phyloP scores from a whole-genome alignment of 208 protist genomes.

The Herpetomonas samuelpessoai region DNA sequence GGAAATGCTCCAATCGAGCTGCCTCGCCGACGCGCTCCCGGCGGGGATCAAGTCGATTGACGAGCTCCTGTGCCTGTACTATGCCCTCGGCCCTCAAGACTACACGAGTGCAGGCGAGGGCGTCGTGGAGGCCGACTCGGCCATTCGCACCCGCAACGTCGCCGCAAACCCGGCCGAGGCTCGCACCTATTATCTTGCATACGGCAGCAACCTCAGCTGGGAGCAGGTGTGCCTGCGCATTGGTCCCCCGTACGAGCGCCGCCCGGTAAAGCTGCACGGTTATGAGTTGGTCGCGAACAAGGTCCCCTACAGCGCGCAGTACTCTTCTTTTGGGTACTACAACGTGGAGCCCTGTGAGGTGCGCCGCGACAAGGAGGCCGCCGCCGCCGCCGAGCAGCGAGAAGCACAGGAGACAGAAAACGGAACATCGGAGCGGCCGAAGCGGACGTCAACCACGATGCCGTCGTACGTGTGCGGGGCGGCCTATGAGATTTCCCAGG shows the following conservation, averaged over 20 bases:
- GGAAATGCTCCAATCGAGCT: slow-evolving; percentile 12
- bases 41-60: background rate
- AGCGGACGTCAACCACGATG: too few species aligned
- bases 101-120: too few species aligned
- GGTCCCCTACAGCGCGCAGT: slow-evolving; percentile 10
- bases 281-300: slow-evolving; percentile 47
- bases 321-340: slow-evolving; percentile 42
- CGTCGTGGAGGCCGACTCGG: too few species aligned
- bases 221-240: slow-evolving; percentile 59
- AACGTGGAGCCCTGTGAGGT: slow-evolving; percentile 35
- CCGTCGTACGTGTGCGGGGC: slow-evolving; percentile 43
- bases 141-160: slow-evolving; percentile 13
- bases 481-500: slow-evolving; percentile 39
- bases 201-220: slow-evolving; percentile 55
- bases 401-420: too few species aligned
- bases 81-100: slow-evolving; percentile 1
- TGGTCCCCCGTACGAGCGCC: slow-evolving; percentile 48
- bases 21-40: background rate
- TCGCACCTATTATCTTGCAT: slow-evolving; percentile 43
- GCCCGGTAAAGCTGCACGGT: slow-evolving; percentile 27
- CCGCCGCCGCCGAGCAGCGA: slow-evolving; percentile 3
- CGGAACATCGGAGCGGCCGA: too few species aligned
- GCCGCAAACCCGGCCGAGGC: slow-evolving; percentile 17
- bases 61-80: background rate
- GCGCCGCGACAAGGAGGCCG: slow-evolving; percentile 23